Evolutionary conservation across 306 rosid genomes (phyloP).

Genomic region (Fagus sylvatica): DNA sequence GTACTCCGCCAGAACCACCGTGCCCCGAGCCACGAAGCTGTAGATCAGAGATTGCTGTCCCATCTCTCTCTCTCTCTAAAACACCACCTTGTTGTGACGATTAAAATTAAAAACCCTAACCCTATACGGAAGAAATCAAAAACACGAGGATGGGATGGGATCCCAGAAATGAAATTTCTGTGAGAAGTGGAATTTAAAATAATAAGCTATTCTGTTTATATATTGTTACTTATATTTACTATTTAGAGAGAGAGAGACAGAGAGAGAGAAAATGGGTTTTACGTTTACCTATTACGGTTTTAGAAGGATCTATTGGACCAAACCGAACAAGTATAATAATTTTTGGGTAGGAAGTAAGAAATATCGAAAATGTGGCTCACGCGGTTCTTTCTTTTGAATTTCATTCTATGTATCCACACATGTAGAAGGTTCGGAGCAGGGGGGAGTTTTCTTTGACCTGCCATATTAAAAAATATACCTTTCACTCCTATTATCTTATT

Average conservation of each 20-base stretch:
- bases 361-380: slow-evolving; percentile 2
- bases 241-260: background rate
- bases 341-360: background rate
- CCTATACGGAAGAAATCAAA: background rate
- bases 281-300: background rate
- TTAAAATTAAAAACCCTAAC: slow-evolving; percentile 31
- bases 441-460: background rate
- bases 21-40: slow-evolving; percentile 95
- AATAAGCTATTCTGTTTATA: background rate
- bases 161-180: background rate
- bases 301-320: background rate
- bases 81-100: no score
- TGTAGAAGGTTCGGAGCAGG: background rate
- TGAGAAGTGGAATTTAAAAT: no score
- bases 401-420: background rate
- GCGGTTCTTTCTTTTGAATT: slow-evolving; percentile 15
- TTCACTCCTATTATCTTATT: no score
- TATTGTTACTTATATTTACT: background rate
- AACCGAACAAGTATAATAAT: background rate
- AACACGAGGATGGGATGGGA: slow-evolving; percentile 6
- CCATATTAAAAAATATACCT: no score
- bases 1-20: slow-evolving; percentile 73
- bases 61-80: slow-evolving; percentile 35
- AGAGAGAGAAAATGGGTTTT: background rate
- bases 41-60: slow-evolving; percentile 93